These are phyloP conservation scores for Sporothrix protearum DNA, from an alignment of 2,329 filamentous ascomycete genomes.

Conservation along the genomic window DNA sequence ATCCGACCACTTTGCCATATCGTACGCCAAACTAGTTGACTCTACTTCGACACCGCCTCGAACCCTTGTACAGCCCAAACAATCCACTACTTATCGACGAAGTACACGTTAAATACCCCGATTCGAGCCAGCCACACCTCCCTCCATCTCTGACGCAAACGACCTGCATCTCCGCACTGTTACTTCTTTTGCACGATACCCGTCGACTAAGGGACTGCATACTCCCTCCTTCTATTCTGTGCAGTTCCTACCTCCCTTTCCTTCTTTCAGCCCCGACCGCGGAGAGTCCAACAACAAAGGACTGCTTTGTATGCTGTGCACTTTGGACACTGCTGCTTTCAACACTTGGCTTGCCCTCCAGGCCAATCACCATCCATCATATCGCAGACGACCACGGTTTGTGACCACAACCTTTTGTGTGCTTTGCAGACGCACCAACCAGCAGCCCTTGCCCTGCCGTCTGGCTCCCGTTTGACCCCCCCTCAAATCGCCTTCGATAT, in stretches of 20 bases:
- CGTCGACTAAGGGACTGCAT: not conserved
- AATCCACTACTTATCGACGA: not conserved
- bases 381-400: not conserved
- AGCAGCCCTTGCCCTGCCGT: not conserved
- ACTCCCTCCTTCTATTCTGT: not conserved
- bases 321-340: not conserved
- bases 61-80: not conserved
- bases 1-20: not conserved
- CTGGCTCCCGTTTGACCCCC: not conserved
- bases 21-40: not conserved
- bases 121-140: not conserved
- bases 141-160: not conserved
- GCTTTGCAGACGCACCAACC: not conserved
- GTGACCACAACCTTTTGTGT: not conserved
- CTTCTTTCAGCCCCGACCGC: not conserved
- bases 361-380: not conserved
- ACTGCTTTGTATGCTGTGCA: slow-evolving; percentile 1
- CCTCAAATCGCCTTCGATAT: not conserved
- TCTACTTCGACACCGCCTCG: not conserved
- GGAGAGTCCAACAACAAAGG: not conserved
- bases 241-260: not conserved
- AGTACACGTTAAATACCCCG: not conserved
- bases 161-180: not conserved
- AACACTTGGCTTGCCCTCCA: not conserved
- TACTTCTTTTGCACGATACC: not conserved